Base-by-base conservation (phyloP, 2,329 filamentous ascomycete genomes). In the Fusarium marasasianum region DNA sequence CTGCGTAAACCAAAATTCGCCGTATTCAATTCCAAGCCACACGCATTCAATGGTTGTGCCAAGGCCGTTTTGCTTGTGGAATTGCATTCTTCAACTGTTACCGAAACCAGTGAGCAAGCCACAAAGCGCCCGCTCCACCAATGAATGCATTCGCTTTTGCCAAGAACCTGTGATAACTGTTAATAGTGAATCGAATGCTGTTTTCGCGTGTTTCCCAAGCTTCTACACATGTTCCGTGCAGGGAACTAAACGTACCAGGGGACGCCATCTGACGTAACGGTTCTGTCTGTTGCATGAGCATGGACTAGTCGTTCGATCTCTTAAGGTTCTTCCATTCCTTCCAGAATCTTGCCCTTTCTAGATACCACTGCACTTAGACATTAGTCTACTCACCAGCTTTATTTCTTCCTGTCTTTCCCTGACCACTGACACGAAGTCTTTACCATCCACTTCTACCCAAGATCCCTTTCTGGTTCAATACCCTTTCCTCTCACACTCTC, bases 221-320 rank as follows among this genome's bases (percentile, higher is more conserved):
- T 54, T 54, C 18, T 22, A 22, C 3, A 22, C 1, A 22, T 22
- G 13, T 38, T 38, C 24, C 33, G 11, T 38, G 18, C 13, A 29
- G 17, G 9, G 2, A 8, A 5, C 18, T 3, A 26, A 12, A 5
- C 1, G 0, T 7, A 29, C 10, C 33, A 37, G 24, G 24, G n/a
- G 10, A 53, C 1, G 3, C 9, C 1, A 24, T 22, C 24, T 53
- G n/a, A 38, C 18, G 17, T 38, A 26, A 26, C 17, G 4, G n/a
- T 6, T 37, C 6, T n/a, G n/a, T 24, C 8, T 17, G 1, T 12
- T 0, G 0, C 3, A 17, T 17, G 33, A 22, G 3, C 0, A 4
- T 37, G n/a, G 8, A 9, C 18, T 8, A 12, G n/a, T 2, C 13
- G 2, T 15, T 22, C 7, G 2, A 3, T 22, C 33, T 3, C 3